These are phyloP conservation scores for Saksenaea vasiformis DNA, from an alignment of 371 early-diverging fungal species.

Conservation along the genomic window DNA sequence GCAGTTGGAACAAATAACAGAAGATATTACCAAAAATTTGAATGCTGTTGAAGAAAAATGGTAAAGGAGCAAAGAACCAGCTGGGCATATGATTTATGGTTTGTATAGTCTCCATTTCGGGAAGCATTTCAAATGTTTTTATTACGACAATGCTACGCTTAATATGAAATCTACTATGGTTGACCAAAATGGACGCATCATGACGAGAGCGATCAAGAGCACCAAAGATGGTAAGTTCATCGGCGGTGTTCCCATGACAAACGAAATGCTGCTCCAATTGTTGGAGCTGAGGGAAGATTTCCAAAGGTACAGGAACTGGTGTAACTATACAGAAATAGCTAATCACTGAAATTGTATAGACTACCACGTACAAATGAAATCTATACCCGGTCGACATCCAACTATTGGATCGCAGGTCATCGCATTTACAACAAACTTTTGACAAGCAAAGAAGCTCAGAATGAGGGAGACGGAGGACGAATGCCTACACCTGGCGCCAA, in stretches of 20 bases:
- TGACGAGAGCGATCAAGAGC: constrained; percentile 8
- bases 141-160: constrained; percentile 43
- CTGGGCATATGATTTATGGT: background rate
- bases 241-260: constrained; percentile 26
- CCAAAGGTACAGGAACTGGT: constrained; percentile 32
- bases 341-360: constrained; percentile 8
- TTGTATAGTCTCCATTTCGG: constrained; percentile 26
- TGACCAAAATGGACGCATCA: constrained; percentile 19
- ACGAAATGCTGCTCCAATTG: constrained; percentile 50
- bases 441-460: constrained; percentile 12
- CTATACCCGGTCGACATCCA: constrained; percentile 61
- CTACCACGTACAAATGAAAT: constrained; percentile 56
- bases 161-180: constrained; percentile 43
- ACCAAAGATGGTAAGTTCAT: constrained; percentile 15
- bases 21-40: constrained; percentile 22
- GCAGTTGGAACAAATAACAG: constrained; percentile 21
- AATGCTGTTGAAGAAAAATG: constrained; percentile 31
- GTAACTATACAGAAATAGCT: background rate
- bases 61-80: constrained; percentile 16
- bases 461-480: constrained; percentile 3
- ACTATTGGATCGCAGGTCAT: constrained; percentile 65
- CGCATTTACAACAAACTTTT: constrained; percentile 37
- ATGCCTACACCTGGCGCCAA: background rate
- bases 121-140: constrained; percentile 46
- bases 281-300: constrained; percentile 60